A percentile compares a stretch with the other conserved stretches of the same genome.
These are phyloP conservation scores for Dryadomyces quercus-mongolicae DNA, from an alignment of 2,329 filamentous ascomycete genomes.

Conservation along the genomic window DNA sequence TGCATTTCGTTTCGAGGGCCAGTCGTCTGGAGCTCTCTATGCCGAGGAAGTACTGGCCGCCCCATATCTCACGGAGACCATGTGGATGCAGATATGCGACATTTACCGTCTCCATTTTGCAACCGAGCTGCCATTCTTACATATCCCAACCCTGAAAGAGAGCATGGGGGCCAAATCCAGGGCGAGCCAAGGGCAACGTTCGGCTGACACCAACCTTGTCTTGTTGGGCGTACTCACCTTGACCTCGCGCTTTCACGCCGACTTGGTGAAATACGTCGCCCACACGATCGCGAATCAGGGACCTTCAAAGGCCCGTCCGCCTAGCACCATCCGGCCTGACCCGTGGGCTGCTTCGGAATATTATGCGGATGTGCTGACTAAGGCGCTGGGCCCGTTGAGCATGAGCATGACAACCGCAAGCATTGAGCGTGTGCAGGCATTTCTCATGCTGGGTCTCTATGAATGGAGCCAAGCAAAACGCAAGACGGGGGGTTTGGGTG, in stretches of 20 bases:
- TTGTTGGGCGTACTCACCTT: constrained; percentile 56
- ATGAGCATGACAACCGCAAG: constrained; percentile 38
- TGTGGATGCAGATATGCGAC: constrained; percentile 59
- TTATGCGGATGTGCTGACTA: constrained; percentile 47
- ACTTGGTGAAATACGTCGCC: constrained; percentile 42
- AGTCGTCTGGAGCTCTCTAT: constrained; percentile 21
- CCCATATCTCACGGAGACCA: constrained; percentile 45
- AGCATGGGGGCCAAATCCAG: constrained; percentile 29
- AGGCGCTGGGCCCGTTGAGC: constrained; percentile 34
- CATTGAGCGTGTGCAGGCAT: constrained; percentile 52
- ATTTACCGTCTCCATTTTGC: constrained; percentile 62
- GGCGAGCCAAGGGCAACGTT: constrained; percentile 19
- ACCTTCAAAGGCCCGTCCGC: constrained; percentile 21
- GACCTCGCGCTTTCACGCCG: constrained; percentile 55
- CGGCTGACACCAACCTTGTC: constrained; percentile 34
- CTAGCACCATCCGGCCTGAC: constrained; percentile 26
- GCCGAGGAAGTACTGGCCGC: constrained; percentile 50
- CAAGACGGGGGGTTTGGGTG: constrained; percentile 38
- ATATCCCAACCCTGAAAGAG: constrained; percentile 50
- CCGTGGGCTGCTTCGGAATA: constrained; percentile 48
- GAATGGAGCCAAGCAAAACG: constrained; percentile 54
- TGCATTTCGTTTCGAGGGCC: constrained; percentile 24
- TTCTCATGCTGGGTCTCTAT: constrained; percentile 59
- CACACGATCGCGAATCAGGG: constrained; percentile 21
- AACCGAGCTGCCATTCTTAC: constrained; percentile 60